Evolutionary conservation across 2,329 filamentous ascomycete species (phyloP).

Genomic region (Xylaria sp.): DNA sequence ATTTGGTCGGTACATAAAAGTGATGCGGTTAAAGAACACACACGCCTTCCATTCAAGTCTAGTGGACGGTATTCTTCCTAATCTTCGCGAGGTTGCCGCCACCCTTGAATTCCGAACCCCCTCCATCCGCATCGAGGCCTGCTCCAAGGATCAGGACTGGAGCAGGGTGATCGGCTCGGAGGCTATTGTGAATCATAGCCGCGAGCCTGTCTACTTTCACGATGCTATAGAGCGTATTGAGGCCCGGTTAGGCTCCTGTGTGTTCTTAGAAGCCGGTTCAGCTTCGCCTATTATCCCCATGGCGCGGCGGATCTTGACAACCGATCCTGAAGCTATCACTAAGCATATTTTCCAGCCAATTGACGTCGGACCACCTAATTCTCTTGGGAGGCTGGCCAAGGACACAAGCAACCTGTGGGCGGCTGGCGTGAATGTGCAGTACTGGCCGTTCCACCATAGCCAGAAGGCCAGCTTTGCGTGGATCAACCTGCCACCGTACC

Average conservation of each 20-base stretch:
- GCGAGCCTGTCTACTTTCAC: slow-evolving; percentile 48
- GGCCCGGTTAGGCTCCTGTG: slow-evolving; percentile 34
- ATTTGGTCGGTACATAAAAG: neutral
- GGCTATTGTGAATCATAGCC: slow-evolving; percentile 39
- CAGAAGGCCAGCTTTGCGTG: neutral
- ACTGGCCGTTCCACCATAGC: slow-evolving; percentile 1
- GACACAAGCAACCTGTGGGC: neutral
- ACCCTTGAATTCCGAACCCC: neutral
- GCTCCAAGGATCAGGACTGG: neutral
- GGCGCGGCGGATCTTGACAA: neutral
- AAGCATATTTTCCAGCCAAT: neutral
- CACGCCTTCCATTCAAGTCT: slow-evolving; percentile 14
- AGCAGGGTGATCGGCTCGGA: neutral
- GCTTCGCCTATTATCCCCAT: slow-evolving; percentile 43
- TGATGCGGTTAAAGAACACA: neutral
- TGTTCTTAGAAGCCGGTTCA: slow-evolving; percentile 52
- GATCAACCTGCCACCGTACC: slow-evolving; percentile 1
- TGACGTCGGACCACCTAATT: neutral
- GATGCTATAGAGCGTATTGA: slow-evolving; percentile 46
- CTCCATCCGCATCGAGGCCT: neutral
- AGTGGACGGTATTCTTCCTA: neutral
- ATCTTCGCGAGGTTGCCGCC: neutral
- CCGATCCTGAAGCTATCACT: neutral
- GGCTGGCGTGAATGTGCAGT: neutral
- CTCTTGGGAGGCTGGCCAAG: neutral